Base-by-base conservation (phyloP, 78 protist species). In the Tieghemostelium lacteum region DNA sequence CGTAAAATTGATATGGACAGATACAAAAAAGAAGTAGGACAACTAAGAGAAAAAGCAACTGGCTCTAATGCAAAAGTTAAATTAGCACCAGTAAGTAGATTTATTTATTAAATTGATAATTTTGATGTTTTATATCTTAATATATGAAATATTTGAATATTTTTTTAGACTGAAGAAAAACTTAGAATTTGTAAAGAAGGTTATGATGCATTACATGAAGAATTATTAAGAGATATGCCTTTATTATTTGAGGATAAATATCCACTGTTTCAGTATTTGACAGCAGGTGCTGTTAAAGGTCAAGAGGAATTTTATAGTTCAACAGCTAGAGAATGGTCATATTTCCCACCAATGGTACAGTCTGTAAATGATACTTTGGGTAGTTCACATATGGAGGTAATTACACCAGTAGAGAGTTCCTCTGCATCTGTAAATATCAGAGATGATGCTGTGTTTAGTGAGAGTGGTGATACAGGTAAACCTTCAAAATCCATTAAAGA, bases 1-100 rank as follows among this genome's bases (percentile, higher is more conserved):
- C 66, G 93, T 50, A 73, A 66, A 12, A 54, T 88, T 0, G 93
- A 88, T 62, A 88, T 88, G 93, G 93, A 88, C 54, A 57, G 93
- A 49, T 88, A 88, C 33, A 88, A 88, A 72, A 69, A 88, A 50
- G 93, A 88, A 50, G 54, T 75, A 39, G 91, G 91, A n/a, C 66
- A 83, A 45, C 55, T 83, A 29, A 64, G 91, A 37, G 91, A 83
- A 58, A 83, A 83, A 33, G 76, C 71, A 29, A 33, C 87, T 52
- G 64, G 87, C 22, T 45, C 65, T 24, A 20, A 24, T 1, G 19
- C 78, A 39, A 83, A 83, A 40, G 36, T 37, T 22, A 83, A 57
- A 33, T 58, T 83, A 33, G 91, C 42, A 1, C 91, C 91, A 55
- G 78, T 72, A 72, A 22, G 63, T 72, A 52, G 8, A 19, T 70